A percentile compares a stretch with the other conserved stretches of the same genome.
phyloP scores from a whole-genome alignment of 768 basidiomycete genomes.

The Dendrothele bispora region DNA sequence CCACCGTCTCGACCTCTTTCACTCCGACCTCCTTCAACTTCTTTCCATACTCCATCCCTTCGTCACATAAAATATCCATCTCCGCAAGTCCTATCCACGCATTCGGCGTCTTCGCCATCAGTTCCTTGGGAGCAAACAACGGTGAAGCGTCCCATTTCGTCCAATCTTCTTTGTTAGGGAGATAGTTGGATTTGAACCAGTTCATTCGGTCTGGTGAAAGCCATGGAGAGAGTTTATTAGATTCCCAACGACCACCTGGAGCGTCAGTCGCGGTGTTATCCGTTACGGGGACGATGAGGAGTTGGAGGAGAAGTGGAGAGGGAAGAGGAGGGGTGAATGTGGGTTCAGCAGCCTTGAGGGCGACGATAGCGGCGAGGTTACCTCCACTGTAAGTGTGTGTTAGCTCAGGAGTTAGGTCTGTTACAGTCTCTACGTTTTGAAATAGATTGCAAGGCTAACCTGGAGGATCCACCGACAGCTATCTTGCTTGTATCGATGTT shows the following conservation, averaged over 20 bases:
- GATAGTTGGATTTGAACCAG: constrained; percentile 72
- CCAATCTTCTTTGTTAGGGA: constrained; percentile 60
- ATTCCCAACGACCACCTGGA: constrained; percentile 44
- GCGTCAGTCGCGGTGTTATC: constrained; percentile 63
- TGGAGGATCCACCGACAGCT: constrained; percentile 73
- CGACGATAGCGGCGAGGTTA: constrained; percentile 64
- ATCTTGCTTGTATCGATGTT: constrained; percentile 49
- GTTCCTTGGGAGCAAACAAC: constrained; percentile 58
- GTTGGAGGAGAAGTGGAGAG: constrained; percentile 56
- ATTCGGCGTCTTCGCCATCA: constrained; percentile 49
- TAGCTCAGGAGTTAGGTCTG: background rate
- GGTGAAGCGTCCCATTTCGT: constrained; percentile 71
- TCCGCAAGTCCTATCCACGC: constrained; percentile 67
- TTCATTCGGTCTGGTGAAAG: constrained; percentile 62
- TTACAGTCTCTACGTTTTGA: background rate
- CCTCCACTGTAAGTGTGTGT: constrained; percentile 49
- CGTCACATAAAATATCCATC: constrained; percentile 64
- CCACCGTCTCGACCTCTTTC: constrained; percentile 49
- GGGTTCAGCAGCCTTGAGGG: constrained; percentile 57
- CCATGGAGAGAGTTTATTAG: constrained; percentile 58
- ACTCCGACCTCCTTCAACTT: constrained; percentile 54
- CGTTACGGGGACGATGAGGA: constrained; percentile 69
- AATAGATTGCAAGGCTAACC: constrained; percentile 32
- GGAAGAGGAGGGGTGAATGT: constrained; percentile 30
- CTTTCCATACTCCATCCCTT: constrained; percentile 63